phyloP scores from a whole-genome alignment of 805 yeast species.

The Candida sphagnicola region DNA sequence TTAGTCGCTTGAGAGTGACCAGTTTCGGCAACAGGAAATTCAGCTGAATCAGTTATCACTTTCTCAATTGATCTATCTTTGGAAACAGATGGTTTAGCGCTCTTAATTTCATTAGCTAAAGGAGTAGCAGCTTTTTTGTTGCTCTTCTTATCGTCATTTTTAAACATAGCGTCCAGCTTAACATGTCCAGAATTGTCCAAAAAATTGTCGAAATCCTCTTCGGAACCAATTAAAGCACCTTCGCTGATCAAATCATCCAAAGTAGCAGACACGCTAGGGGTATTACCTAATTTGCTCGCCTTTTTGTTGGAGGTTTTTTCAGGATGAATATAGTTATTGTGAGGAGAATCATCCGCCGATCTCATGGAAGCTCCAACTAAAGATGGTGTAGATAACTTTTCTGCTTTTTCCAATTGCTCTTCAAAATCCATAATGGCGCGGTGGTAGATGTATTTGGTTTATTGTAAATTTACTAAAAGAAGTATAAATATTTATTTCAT shows the following conservation, averaged over 20 bases:
- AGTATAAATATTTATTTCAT: too few species aligned
- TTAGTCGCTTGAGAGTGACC: too few species aligned
- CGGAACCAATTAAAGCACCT: slow-evolving; percentile 45
- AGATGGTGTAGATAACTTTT: slow-evolving; percentile 45
- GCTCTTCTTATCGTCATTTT: not conserved
- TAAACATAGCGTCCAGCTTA: slow-evolving; percentile 38
- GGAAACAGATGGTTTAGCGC: too few species aligned
- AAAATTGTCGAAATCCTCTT: slow-evolving; percentile 49
- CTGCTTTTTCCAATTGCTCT: slow-evolving; percentile 50
- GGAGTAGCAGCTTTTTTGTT: too few species aligned
- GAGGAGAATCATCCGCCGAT: slow-evolving; percentile 43
- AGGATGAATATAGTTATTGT: slow-evolving; percentile 43
- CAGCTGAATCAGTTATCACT: too few species aligned
- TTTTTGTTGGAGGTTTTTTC: slow-evolving; percentile 26
- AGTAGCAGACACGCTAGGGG: slow-evolving; percentile 42
- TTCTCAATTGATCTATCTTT: too few species aligned
- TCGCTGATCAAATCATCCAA: slow-evolving; percentile 48
- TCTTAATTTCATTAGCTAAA: too few species aligned
- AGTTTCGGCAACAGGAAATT: too few species aligned
- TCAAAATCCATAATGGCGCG: slow-evolving; percentile 52
- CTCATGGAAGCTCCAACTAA: slow-evolving; percentile 51
- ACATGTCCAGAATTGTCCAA: slow-evolving; percentile 53
- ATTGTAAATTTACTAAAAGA: not conserved
- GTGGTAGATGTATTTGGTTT: not conserved
- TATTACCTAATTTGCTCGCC: slow-evolving; percentile 10